A percentile compares a stretch with the other conserved stretches of the same genome.
These are phyloP conservation scores for Rhodosporidiobolus odoratus DNA, from an alignment of 768 basidiomycete genomes.

Conservation along the genomic window DNA sequence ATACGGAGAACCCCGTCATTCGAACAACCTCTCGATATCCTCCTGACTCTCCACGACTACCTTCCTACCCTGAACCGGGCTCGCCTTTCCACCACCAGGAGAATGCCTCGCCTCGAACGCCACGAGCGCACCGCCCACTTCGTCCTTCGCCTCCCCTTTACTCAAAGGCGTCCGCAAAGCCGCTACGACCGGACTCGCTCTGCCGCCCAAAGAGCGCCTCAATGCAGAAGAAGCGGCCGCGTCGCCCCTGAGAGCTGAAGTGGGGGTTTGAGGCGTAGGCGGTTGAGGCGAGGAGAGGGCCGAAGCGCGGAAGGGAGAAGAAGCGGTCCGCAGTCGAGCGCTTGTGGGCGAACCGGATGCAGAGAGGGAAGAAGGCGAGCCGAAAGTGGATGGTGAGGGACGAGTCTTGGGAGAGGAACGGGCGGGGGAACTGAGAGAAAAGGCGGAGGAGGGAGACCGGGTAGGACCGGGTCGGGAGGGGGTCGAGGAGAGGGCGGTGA, in stretches of 20 bases:
- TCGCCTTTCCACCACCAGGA: background rate
- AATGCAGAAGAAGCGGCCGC: background rate
- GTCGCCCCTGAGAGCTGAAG: background rate
- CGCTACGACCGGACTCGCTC: background rate
- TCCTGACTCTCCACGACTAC: constrained; percentile 24
- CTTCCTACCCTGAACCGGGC: background rate
- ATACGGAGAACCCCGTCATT: no score
- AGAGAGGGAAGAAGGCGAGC: background rate
- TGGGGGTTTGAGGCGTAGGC: constrained; percentile 29
- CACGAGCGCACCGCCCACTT: background rate
- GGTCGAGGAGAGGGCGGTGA: background rate
- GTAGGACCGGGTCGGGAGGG: constrained; percentile 9
- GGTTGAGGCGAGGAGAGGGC: constrained; percentile 1
- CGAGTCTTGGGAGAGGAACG: constrained; percentile 33
- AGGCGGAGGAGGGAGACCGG: background rate
- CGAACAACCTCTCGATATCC: constrained; percentile 29
- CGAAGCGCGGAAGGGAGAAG: constrained; percentile 27
- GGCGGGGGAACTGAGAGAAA: constrained; percentile 4
- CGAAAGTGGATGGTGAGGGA: constrained; percentile 16
- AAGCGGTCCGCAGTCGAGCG: background rate
- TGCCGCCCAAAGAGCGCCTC: background rate
- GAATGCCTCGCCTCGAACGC: constrained; percentile 34
- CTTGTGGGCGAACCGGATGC: background rate
- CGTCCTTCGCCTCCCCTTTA: background rate
- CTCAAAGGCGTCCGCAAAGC: background rate